Base-by-base conservation (phyloP, 179 eudicot genomes). In the Silene noctiflora region DNA sequence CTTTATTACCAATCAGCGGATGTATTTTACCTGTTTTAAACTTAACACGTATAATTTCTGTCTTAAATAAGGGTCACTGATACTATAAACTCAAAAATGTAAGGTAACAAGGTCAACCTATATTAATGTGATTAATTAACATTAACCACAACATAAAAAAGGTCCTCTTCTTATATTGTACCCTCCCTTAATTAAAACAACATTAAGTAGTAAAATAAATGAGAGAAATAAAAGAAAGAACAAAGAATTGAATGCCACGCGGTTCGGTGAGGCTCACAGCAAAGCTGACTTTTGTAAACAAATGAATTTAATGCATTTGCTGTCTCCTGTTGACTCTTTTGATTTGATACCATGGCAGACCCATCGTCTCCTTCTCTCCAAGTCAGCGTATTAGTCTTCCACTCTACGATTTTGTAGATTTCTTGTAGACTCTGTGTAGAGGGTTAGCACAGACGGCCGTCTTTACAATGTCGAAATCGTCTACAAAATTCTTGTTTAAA, bases 291-390 rank as follows among this genome's bases (percentile, higher is more conserved):
- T 87, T 87, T 80, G 83, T 76, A 80, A 75, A 31, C 71, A 69
- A 56, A 12, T 60, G 79, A 0, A 84, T 77, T 87, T 68, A 87
- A 82, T 89, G 90, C 83, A 22, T 62, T 20, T 82, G 86, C 86
- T 89, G 88, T 82, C 83, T 76, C 76, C 77, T 75, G 80, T 89
- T 89, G 92, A 89, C 92, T 87, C 88, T 77, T 77, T 61, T 81
- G 35, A 17, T 75, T 71, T 24, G 3, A 7, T 39, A 39, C 11
- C 46, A 39, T 4, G 42, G 42, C n/a, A 35, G 42, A 35, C 42
- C 33, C 33, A 33, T 33, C 39, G 39, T 5, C 46, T 39, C 46
- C 4, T 4, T 68, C 73, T 65, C 73, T 75, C 79, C 67, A 60
- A 71, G 83, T 82, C 86, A 82, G 83, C 84, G 72, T 81, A 16